Evolutionary conservation across 1,284 basidiomycete species (phyloP).

Genomic region (Boletus mariae): DNA sequence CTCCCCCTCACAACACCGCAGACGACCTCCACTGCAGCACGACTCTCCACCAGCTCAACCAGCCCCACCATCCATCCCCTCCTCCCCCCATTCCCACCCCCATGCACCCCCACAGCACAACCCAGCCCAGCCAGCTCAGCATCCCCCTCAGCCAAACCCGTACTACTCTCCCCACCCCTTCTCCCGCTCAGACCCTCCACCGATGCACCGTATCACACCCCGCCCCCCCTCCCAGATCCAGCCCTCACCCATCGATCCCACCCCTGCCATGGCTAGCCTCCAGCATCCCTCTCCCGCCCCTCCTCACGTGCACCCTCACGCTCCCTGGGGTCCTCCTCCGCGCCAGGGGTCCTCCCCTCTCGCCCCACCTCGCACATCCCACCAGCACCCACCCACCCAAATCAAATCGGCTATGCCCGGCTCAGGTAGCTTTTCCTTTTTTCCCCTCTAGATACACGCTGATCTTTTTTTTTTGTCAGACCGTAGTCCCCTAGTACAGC

Average conservation of each 20-base stretch:
- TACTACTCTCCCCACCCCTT: slow-evolving; percentile 24
- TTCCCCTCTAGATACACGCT: slow-evolving; percentile 3
- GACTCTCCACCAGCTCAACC: slow-evolving; percentile 25
- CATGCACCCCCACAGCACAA: slow-evolving; percentile 12
- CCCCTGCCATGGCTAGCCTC: slow-evolving; percentile 32
- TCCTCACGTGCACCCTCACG: slow-evolving; percentile 30
- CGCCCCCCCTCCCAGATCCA: slow-evolving; percentile 26
- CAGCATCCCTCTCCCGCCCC: slow-evolving; percentile 29
- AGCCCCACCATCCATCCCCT: slow-evolving; percentile 6
- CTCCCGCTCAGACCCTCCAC: slow-evolving; percentile 21
- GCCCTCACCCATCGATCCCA: slow-evolving; percentile 21
- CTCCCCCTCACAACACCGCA: slow-evolving; percentile 56
- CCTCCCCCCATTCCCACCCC: slow-evolving; percentile 22
- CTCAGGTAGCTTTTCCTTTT: slow-evolving; percentile 20
- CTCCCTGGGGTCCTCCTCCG: slow-evolving; percentile 31
- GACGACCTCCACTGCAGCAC: slow-evolving; percentile 26
- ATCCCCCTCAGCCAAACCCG: slow-evolving; percentile 19
- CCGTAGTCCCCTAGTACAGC: slow-evolving; percentile 29
- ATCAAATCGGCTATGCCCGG: slow-evolving; percentile 34
- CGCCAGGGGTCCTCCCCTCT: slow-evolving; percentile 35
- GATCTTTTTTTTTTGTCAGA: slow-evolving; percentile 23
- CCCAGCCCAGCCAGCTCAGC: slow-evolving; percentile 5
- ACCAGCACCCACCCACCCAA: slow-evolving; percentile 25
- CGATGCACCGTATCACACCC: slow-evolving; percentile 30
- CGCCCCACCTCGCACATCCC: slow-evolving; percentile 22